These are phyloP conservation scores for Leccinum holopus DNA, from an alignment of 1,284 basidiomycete genomes.

Conservation along the genomic window DNA sequence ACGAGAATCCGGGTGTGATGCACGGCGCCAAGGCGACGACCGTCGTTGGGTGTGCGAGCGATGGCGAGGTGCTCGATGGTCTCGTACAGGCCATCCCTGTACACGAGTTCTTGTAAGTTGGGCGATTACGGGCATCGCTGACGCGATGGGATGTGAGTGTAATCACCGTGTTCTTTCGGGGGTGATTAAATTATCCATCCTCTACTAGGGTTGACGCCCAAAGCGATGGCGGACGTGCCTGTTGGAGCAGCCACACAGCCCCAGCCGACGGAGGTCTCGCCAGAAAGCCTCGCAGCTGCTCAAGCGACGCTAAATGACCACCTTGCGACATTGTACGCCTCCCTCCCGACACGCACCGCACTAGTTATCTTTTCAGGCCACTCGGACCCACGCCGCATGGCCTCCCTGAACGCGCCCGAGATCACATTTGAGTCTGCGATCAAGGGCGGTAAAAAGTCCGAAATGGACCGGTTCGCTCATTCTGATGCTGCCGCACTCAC, in stretches of 20 bases:
- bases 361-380: conserved; percentile 86
- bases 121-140: conserved; percentile 77
- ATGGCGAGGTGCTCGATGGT: conserved; percentile 72
- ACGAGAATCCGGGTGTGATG: conserved; percentile 78
- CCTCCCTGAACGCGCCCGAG: conserved; percentile 66
- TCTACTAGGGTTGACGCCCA: conserved; percentile 59
- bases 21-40: conserved; percentile 81
- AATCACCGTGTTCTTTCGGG: background rate
- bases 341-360: conserved; percentile 76
- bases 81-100: conserved; percentile 57
- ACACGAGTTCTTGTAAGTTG: conserved; percentile 84
- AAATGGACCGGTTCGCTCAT: too few relatives aligned
- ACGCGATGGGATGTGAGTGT: conserved; percentile 73
- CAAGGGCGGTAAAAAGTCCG: conserved; percentile 49
- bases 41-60: conserved; percentile 67
- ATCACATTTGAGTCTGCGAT: conserved; percentile 70
- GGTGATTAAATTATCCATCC: background rate
- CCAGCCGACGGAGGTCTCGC: conserved; percentile 33
- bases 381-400: conserved; percentile 79
- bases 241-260: conserved; percentile 21
- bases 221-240: conserved; percentile 40
- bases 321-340: conserved; percentile 59
- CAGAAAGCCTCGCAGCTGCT: conserved; percentile 38
- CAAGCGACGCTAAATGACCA: conserved; percentile 57
- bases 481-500: too few relatives aligned